Conservation (phyloP, 805 yeast genomes). For the Pichia thaimueangensis region DNA sequence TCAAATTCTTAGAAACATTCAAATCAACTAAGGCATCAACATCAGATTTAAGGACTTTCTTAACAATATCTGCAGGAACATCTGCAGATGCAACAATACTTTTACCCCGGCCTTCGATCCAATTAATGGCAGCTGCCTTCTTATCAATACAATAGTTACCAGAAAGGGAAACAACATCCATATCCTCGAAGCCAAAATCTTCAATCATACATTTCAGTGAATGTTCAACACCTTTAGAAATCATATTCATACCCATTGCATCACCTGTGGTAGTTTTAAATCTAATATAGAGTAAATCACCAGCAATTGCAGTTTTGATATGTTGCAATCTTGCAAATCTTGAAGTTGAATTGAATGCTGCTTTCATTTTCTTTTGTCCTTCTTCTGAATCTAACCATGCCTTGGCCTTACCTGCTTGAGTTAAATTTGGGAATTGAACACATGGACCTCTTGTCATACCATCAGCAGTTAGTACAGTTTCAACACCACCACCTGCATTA, state of each 20-base stretch:
- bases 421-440: constrained; percentile 76
- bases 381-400: constrained; percentile 94
- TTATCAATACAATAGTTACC: constrained; percentile 98
- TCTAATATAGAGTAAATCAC: constrained; percentile 79
- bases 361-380: constrained; percentile 75
- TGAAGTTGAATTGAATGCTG: constrained; percentile 93
- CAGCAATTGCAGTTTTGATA: constrained; percentile 90
- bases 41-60: constrained; percentile 79
- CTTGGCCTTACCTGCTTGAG: constrained; percentile 91
- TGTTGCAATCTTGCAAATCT: constrained; percentile 93
- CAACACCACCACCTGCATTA: constrained; percentile 94
- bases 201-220: constrained; percentile 79
- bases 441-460: constrained; percentile 99
- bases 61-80: constrained; percentile 75
- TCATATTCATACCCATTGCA: constrained; percentile 99
- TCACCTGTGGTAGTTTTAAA: constrained; percentile 99
- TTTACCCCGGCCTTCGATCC: constrained; percentile 99
- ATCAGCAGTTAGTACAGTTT: constrained; percentile 85
- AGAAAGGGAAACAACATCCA: constrained; percentile 86
- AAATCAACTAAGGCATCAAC: constrained; percentile 89
- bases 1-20: constrained; percentile 80
- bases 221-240: constrained; percentile 93
- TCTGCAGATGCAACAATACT: constrained; percentile 95
- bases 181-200: constrained; percentile 88
- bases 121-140: constrained; percentile 95